Evolutionary conservation across 169 alveolate genomes (phyloP).

Genomic region (Theileria parva): DNA sequence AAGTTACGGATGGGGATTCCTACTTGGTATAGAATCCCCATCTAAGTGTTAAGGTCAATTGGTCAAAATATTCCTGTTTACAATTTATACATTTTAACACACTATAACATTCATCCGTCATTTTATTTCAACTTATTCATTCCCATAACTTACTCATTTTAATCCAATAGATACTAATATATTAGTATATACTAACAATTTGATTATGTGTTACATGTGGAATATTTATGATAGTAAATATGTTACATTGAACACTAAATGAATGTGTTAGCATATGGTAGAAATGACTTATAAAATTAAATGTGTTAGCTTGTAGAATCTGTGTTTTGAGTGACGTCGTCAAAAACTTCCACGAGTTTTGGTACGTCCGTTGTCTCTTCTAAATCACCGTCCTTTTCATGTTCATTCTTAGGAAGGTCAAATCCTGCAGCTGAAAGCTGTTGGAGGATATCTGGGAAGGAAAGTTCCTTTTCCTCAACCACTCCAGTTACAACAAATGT

Average conservation of each 20-base stretch:
- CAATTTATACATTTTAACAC: background rate
- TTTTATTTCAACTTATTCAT: background rate
- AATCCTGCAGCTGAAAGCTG: conserved; percentile 77
- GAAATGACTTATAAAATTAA: background rate
- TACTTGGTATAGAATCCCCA: background rate
- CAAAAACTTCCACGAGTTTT: conserved; percentile 80
- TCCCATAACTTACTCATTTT: background rate
- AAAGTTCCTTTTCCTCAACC: conserved; percentile 87
- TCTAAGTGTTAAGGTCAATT: background rate
- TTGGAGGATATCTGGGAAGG: conserved; percentile 77
- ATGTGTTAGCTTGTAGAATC: conserved; percentile 15
- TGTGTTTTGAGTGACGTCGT: conserved; percentile 56
- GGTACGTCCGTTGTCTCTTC: conserved; percentile 74
- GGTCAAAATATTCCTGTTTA: background rate
- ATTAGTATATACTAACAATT: too few species aligned
- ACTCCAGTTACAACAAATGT: conserved; percentile 91
- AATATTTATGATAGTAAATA: background rate
- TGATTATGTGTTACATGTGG: background rate
- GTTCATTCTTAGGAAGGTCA: conserved; percentile 68
- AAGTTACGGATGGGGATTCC: conserved; percentile 7
- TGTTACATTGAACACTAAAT: background rate
- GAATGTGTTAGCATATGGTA: background rate
- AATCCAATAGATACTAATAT: background rate
- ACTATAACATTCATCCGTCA: background rate
- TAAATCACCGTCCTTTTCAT: conserved; percentile 58